Evolutionary conservation across 768 basidiomycete species (phyloP), one percentile per base, ranked within the genome.

Genomic region (Auricularia sp.): DNA sequence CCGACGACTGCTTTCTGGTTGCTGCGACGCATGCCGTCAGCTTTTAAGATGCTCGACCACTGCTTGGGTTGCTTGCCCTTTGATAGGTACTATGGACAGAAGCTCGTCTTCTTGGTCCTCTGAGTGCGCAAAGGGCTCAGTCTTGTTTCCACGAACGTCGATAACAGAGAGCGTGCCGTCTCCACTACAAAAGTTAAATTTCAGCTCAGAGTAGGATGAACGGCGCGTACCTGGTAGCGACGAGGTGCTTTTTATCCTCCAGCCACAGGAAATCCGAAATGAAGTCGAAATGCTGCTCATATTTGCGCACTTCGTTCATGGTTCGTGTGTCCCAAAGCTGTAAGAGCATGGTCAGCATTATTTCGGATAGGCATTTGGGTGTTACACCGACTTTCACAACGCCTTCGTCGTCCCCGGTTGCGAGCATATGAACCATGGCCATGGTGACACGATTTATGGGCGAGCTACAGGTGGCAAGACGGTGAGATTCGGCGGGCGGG

Each of bases 51-150:
- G 29, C 7, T 21, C 7, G 14, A 10, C 3, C 6, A 34, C 6
- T 8, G 14, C 34, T 8, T 45, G 65, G 21, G 61, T 3, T 14
- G 24, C 35, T 11, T 71, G 90, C 88, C 86, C 84, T 79, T 90
- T 92, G 73, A 98, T 94, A 16, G 92, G 74, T 37, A 89, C 86
- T 54, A 94, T 84, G 4, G 92, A 92, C 8, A 98, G 80, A 54
- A 97, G 77, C 71, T 98, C 95, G 72, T 98, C 95, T 71, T 97
- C 95, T 73, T 98, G 95, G 77, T 96, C 92, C 72, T 96, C 94
- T 16, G 93, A 96, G 63, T 94, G 89, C 1, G 88, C 88, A 65
- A 90, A 76, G 1, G 92, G 91, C 62, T 88, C 83, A 13, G 80
- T 67, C 70, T 90, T 91, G 69, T 87, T 93, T 18, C 90, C 86